These are phyloP conservation scores for Rhizoclosmatium globosum DNA, from an alignment of 192 early-diverging fungal genomes.

Conservation along the genomic window DNA sequence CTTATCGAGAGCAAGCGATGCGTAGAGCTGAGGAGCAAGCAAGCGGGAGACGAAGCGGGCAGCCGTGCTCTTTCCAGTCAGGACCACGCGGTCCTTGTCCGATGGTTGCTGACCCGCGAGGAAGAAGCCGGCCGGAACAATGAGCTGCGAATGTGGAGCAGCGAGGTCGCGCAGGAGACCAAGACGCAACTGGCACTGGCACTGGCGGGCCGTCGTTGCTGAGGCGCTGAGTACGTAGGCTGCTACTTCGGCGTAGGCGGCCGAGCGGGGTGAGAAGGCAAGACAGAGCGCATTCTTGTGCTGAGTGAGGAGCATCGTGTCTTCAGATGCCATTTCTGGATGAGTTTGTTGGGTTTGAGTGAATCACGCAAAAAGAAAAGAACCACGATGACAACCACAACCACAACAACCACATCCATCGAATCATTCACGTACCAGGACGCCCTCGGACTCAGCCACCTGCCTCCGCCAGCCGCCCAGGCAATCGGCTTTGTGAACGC, in stretches of 20 bases:
- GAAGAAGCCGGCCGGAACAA: constrained; percentile 36
- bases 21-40: constrained; percentile 7
- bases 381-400: neutral
- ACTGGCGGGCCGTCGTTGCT: neutral
- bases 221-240: constrained; percentile 32
- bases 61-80: constrained; percentile 32
- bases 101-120: neutral
- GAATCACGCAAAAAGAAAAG: neutral
- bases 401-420: neutral
- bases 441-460: constrained; percentile 27
- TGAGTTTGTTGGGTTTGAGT: neutral
- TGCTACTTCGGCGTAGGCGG: constrained; percentile 40
- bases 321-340: neutral
- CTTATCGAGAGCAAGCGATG: constrained; percentile 8
- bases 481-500: neutral
- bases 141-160: constrained; percentile 11
- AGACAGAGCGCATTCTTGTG: constrained; percentile 42
- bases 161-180: constrained; percentile 34
- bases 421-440: constrained; percentile 10
- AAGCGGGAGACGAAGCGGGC: constrained; percentile 30
- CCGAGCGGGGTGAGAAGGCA: constrained; percentile 31
- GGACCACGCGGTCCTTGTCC: constrained; percentile 1
- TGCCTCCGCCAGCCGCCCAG: neutral
- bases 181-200: constrained; percentile 23
- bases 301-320: constrained; percentile 4